Percentiles rank a stretch among this genome's conserved stretches.
These are phyloP conservation scores for Brettanomyces custersianus DNA, from an alignment of 805 yeast species.

Conservation along the genomic window DNA sequence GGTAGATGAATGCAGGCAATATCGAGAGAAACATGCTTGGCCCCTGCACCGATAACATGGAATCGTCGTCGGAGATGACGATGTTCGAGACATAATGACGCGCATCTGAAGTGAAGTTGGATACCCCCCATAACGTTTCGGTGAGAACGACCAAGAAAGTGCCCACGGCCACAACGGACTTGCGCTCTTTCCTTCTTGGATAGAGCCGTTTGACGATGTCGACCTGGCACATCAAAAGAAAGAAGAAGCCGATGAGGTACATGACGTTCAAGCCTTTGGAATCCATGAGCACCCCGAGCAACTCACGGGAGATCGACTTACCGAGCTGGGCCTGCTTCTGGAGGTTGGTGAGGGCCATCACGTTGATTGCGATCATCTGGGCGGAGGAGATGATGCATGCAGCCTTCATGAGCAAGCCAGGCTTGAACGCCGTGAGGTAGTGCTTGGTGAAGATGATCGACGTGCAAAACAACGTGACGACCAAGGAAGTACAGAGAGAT, in stretches of 20 bases:
- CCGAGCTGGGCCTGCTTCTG: conserved; percentile 39
- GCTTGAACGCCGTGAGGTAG: conserved; percentile 39
- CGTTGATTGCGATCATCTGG: conserved; percentile 43
- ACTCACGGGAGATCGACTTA: conserved; percentile 31
- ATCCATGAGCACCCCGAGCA: conserved; percentile 35
- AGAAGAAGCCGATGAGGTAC: conserved; percentile 47
- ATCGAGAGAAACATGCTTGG: conserved; percentile 24
- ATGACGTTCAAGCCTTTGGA: conserved; percentile 41
- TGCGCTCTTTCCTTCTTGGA: conserved; percentile 57
- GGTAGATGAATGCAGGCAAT: conserved; percentile 42
- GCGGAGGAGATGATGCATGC: conserved; percentile 46
- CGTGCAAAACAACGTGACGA: conserved; percentile 54
- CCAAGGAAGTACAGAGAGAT: conserved; percentile 55
- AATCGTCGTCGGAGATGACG: conserved; percentile 17
- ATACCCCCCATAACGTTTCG: conserved; percentile 63
- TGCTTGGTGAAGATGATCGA: conserved; percentile 57
- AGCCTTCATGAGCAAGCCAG: conserved; percentile 40
- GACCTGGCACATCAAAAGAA: conserved; percentile 60
- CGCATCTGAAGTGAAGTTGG: conserved; percentile 33
- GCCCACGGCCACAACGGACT: conserved; percentile 54
- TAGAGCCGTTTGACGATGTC: conserved; percentile 63
- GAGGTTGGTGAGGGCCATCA: conserved; percentile 32
- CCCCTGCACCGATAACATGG: conserved; percentile 43
- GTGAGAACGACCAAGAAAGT: conserved; percentile 41
- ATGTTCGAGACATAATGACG: conserved; percentile 8